phyloP scores from a whole-genome alignment of 371 early-diverging fungal genomes.

The Batkoa obscura region DNA sequence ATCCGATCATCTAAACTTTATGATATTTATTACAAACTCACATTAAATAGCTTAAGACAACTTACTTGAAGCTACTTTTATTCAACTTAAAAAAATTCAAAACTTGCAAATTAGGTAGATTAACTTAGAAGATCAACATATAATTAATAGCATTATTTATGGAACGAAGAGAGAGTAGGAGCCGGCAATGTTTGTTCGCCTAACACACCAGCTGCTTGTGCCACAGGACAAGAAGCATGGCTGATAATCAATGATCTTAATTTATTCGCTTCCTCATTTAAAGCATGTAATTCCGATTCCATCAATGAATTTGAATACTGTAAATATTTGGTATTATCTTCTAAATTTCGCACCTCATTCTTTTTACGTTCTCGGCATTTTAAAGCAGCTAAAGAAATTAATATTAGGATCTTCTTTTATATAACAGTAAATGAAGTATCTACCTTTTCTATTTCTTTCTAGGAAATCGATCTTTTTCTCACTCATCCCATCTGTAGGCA shows the following conservation, averaged over 20 bases:
- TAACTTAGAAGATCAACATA: too few species aligned
- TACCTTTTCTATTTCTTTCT: conserved; percentile 7
- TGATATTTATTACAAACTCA: too few species aligned
- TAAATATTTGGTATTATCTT: conserved; percentile 29
- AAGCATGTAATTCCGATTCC: conserved; percentile 18
- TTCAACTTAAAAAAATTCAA: too few species aligned
- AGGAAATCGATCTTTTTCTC: conserved; percentile 4
- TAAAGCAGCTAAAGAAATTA: conserved; percentile 32
- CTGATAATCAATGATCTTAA: conserved; percentile 33
- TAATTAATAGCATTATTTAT: too few species aligned
- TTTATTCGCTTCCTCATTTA: conserved; percentile 26
- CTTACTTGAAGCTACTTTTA: too few species aligned
- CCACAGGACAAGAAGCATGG: conserved; percentile 35
- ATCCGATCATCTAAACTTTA: too few species aligned
- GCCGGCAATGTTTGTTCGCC: not conserved
- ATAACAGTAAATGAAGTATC: not conserved
- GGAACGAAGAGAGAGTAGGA: not conserved
- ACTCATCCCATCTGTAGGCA: conserved; percentile 2
- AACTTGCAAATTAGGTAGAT: too few species aligned
- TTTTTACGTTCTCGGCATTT: conserved; percentile 54
- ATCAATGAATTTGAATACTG: conserved; percentile 24
- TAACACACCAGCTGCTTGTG: conserved; percentile 18
- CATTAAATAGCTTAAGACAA: too few species aligned
- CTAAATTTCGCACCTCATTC: conserved; percentile 29
- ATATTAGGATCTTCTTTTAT: not conserved